Conservation (phyloP, 2,329 filamentous ascomycete genomes). For the Drechmeria coniospora region DNA sequence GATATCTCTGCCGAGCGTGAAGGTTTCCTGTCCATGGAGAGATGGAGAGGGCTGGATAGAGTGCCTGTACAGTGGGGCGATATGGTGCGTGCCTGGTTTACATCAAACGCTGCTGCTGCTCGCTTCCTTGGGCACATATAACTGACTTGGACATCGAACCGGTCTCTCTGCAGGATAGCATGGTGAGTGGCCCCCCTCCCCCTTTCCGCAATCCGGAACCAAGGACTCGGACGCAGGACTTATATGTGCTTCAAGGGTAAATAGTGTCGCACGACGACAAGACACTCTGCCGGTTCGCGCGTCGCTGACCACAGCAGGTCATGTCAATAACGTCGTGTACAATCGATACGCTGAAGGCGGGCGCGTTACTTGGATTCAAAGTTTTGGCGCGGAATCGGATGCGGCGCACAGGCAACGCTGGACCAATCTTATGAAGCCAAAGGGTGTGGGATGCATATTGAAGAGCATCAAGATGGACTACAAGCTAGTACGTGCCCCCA, state of each 20-base stretch:
- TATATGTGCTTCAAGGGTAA: too few relatives aligned
- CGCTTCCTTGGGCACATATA: too few relatives aligned
- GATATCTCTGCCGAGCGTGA: slow-evolving; percentile 58
- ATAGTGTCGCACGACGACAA: neutral
- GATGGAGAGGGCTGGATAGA: slow-evolving; percentile 44
- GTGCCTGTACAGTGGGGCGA: slow-evolving; percentile 72
- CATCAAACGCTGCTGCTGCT: too few relatives aligned
- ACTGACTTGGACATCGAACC: too few relatives aligned
- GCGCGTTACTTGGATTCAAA: slow-evolving; percentile 61
- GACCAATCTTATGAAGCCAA: slow-evolving; percentile 52
- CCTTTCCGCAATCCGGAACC: too few relatives aligned
- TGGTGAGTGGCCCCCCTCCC: slow-evolving; percentile 29
- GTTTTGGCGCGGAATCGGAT: slow-evolving; percentile 50
- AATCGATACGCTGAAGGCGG: slow-evolving; percentile 71
- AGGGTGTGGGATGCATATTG: slow-evolving; percentile 58
- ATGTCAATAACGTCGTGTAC: slow-evolving; percentile 81
- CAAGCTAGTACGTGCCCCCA: slow-evolving; percentile 64
- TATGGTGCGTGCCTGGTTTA: slow-evolving; percentile 62
- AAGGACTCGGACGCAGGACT: too few relatives aligned
- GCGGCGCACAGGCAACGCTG: slow-evolving; percentile 46
- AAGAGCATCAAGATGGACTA: slow-evolving; percentile 69
- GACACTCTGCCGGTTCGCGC: neutral
- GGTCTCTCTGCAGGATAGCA: slow-evolving; percentile 37
- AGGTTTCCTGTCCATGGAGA: slow-evolving; percentile 50
- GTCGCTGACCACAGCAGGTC: slow-evolving; percentile 18